Evolutionary conservation across 768 basidiomycete species (phyloP).

Genomic region (Lanmaoa pseudosensibilis): DNA sequence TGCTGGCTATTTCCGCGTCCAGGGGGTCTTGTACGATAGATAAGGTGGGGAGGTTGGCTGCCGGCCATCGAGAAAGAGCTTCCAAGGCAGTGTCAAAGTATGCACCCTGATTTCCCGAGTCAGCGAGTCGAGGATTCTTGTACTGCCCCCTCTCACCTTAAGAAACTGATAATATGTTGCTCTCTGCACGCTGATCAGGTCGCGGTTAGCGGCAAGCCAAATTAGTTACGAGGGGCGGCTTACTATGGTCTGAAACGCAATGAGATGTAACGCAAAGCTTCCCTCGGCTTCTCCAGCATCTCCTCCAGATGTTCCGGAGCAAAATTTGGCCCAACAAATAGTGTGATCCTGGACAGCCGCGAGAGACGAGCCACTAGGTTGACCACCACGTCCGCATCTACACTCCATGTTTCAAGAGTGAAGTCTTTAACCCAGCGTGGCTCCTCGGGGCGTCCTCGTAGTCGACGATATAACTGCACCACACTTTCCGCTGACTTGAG

Average conservation of each 20-base stretch:
- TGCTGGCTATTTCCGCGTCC: slow-evolving; percentile 39
- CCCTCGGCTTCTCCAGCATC: slow-evolving; percentile 53
- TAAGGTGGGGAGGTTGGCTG: slow-evolving; percentile 40
- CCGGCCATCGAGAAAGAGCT: slow-evolving; percentile 65
- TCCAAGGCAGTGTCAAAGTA: slow-evolving; percentile 79
- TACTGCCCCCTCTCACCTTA: slow-evolving; percentile 42
- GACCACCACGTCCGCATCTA: slow-evolving; percentile 73
- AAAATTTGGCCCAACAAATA: slow-evolving; percentile 78
- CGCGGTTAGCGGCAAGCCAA: neutral
- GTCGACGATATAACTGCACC: slow-evolving; percentile 53
- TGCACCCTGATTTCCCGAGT: slow-evolving; percentile 50
- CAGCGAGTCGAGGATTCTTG: neutral
- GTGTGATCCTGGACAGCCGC: slow-evolving; percentile 45
- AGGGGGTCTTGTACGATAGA: slow-evolving; percentile 71
- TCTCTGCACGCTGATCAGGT: slow-evolving; percentile 57
- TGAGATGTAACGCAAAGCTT: slow-evolving; percentile 50
- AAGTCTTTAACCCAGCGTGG: slow-evolving; percentile 48
- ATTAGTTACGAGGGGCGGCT: slow-evolving; percentile 29
- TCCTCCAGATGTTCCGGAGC: slow-evolving; percentile 80
- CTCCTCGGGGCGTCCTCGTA: slow-evolving; percentile 41
- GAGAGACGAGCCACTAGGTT: slow-evolving; percentile 65
- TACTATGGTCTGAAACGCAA: slow-evolving; percentile 85
- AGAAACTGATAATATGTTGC: slow-evolving; percentile 84
- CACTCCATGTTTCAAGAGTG: slow-evolving; percentile 60
- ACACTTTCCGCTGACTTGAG: slow-evolving; percentile 53